Conservation (phyloP, 1,284 basidiomycete species). For the Leucoagaricus sp. region DNA sequence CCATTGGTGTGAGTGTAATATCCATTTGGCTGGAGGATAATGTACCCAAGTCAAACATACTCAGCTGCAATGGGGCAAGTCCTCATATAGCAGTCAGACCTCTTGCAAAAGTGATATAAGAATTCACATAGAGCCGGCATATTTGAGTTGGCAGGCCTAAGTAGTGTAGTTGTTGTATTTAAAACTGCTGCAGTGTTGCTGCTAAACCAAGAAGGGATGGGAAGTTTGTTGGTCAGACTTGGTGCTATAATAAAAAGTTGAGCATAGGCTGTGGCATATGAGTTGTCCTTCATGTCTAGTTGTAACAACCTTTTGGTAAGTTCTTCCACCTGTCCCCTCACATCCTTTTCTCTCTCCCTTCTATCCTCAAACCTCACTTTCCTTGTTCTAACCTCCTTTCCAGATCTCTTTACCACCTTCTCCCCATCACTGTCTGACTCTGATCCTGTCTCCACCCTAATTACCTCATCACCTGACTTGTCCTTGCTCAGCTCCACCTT, state of each 20-base stretch:
- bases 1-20: slow-evolving; percentile 2
- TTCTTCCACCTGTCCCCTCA: slow-evolving; percentile 6
- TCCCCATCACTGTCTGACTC: neutral
- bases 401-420: neutral
- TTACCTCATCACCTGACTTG: neutral
- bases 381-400: slow-evolving; percentile 7
- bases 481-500: neutral
- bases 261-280: slow-evolving; percentile 1
- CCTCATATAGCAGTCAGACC: neutral
- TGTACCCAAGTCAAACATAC: neutral
- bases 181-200: neutral
- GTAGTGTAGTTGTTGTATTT: neutral
- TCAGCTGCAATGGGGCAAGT: neutral
- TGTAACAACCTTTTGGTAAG: slow-evolving; percentile 1
- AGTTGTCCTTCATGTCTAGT: slow-evolving; percentile 4
- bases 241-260: slow-evolving; percentile 1
- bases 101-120: no score
- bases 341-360: neutral
- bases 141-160: no score
- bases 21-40: neutral
- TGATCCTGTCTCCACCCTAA: neutral
- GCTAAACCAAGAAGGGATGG: neutral
- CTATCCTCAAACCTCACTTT: slow-evolving; percentile 4
- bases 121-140: neutral
- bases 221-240: neutral